A percentile compares a stretch with the other conserved stretches of the same genome.
Evolutionary conservation across 768 basidiomycete species (phyloP).

Genomic region (Sarcomyxa edulis): DNA sequence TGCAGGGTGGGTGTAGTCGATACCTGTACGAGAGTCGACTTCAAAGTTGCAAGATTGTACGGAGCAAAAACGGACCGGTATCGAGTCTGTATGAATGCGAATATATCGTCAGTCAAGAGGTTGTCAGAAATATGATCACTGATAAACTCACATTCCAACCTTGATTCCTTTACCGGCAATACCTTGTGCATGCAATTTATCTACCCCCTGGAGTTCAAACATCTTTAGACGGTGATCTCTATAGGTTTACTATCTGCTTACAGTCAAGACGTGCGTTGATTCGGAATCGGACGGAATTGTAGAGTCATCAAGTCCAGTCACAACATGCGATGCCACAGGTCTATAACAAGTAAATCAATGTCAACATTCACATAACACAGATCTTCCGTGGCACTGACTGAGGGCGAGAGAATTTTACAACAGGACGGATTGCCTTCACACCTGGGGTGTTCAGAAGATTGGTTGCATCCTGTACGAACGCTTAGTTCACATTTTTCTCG

Average conservation of each 20-base stretch:
- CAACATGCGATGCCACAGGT: constrained; percentile 36
- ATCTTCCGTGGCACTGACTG: constrained; percentile 22
- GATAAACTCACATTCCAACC: constrained; percentile 57
- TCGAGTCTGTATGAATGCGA: too few relatives aligned
- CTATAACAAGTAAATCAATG: constrained; percentile 19
- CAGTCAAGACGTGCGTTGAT: constrained; percentile 51
- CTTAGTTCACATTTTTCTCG: not conserved
- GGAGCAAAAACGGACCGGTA: too few relatives aligned
- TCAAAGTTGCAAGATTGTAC: too few relatives aligned
- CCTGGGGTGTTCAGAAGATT: constrained; percentile 40
- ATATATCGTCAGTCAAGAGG: not conserved
- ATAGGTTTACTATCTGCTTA: constrained; percentile 16
- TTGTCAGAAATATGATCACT: not conserved
- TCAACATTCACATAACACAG: not conserved
- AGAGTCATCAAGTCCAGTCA: constrained; percentile 35
- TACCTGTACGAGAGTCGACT: constrained; percentile 19
- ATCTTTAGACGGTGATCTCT: not conserved
- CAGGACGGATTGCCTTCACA: constrained; percentile 55
- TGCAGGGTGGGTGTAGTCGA: constrained; percentile 51
- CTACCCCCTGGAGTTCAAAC: constrained; percentile 40
- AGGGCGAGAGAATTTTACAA: constrained; percentile 36
- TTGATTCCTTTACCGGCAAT: constrained; percentile 61
- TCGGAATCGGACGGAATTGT: constrained; percentile 38
- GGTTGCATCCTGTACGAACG: constrained; percentile 35
- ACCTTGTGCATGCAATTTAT: constrained; percentile 58